Base-by-base conservation (phyloP, 2,329 filamentous ascomycete species). In the Talaromyces sp. region DNA sequence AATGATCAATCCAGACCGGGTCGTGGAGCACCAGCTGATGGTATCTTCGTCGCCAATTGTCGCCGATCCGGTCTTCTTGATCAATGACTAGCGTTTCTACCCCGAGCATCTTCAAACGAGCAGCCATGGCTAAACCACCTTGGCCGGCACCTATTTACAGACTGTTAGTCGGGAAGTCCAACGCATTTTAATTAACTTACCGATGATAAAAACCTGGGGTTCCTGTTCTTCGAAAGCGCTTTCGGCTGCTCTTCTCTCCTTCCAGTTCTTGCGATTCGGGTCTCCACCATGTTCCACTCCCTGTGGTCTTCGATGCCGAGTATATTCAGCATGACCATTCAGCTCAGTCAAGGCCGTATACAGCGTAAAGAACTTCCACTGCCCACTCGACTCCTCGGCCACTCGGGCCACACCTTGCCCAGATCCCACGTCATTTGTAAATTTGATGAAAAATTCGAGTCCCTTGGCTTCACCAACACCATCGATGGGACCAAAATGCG, bases 11-110 rank as follows among this genome's bases (percentile, higher is more conserved):
- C 71, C 77, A 86, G 2, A 89, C 83, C 0, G 86, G 85, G 65
- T 89, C 87, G 65, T 90, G 87, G 0, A 88, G 81, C 0, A 89
- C 85, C 0, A 90, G 81, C 62, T 87, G 83, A 63, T 84, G 80
- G 64, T 88, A 88, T 52, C 86, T 74, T 43, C 79, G 77, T 17
- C 85, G 77, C 86, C 86, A 88, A 68, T 84, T 88, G 63, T 88
- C 85, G 14, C 86, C 86, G 0, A 88, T 75, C 2, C 79, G 75
- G 0, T 80, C 75, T 59, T 86, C 83, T 24, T 77, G 75, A 65
- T 88, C 86, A 21, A 88, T 75, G n/a, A 88, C 67, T 1, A 88
- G 74, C 0, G 82, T 72, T 12, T 80, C 73, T 2, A 88, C 73
- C 1, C 81, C 79, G 1, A 87, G 77, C 76, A 83, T 82, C 65